Conservation (phyloP, 2,329 filamentous ascomycete genomes). For the Hypoxylon rubiginosum region DNA sequence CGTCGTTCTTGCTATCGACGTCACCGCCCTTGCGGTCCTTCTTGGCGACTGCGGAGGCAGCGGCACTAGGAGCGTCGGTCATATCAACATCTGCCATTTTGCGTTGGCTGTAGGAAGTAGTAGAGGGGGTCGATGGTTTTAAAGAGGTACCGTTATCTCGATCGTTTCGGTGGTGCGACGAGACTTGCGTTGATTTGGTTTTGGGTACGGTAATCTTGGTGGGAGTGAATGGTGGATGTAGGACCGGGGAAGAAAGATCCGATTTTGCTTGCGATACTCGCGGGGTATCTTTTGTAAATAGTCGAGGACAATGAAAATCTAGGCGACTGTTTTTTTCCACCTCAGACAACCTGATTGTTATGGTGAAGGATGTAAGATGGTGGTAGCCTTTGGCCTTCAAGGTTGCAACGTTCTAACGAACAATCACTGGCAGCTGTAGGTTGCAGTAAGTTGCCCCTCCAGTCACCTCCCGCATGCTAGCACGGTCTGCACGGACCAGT, state of each 20-base stretch:
- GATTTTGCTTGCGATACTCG: not conserved
- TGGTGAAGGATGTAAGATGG: not conserved
- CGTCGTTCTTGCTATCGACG: conserved; percentile 69
- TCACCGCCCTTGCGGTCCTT: conserved; percentile 62
- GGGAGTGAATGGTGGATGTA: not conserved
- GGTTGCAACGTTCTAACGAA: not conserved
- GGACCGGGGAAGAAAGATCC: not conserved
- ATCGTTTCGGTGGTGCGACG: not conserved
- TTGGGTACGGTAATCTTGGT: no score
- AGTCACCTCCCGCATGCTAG: not conserved
- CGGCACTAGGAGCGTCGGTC: conserved; percentile 80
- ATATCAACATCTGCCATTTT: conserved; percentile 96
- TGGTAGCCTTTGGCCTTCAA: conserved; percentile 4
- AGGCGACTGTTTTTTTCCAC: not conserved
- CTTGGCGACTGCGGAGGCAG: conserved; percentile 65
- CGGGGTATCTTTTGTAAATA: not conserved
- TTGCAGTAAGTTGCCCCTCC: conserved; percentile 35
- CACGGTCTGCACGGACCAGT: not conserved
- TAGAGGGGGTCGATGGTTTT: not conserved
- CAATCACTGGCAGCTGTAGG: conserved; percentile 16
- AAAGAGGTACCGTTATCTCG: conserved; percentile 14
- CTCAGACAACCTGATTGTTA: conserved; percentile 8
- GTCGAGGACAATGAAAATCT: not conserved
- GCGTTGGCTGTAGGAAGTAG: conserved; percentile 6
- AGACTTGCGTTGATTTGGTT: not conserved